phyloP scores from a whole-genome alignment of 768 basidiomycete genomes.

The Lactifluus hygrophoroides region DNA sequence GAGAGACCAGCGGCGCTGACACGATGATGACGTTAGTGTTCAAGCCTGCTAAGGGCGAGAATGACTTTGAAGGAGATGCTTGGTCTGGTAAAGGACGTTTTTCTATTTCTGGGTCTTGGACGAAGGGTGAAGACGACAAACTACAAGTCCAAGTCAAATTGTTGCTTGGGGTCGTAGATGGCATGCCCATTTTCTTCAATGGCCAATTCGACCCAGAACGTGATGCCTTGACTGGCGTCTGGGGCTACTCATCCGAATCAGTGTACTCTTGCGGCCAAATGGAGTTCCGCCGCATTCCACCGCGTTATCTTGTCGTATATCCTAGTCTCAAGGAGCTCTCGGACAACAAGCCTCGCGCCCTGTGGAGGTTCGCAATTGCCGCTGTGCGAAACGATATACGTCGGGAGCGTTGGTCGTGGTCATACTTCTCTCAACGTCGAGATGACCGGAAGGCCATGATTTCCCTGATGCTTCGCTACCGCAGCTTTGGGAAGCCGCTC shows the following conservation, averaged over 20 bases:
- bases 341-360: slow-evolving; percentile 22
- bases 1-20: not conserved
- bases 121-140: slow-evolving; percentile 3
- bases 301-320: slow-evolving; percentile 22
- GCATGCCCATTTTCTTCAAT: slow-evolving; percentile 2
- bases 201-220: slow-evolving; percentile 3
- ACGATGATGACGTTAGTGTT: slow-evolving; percentile 12
- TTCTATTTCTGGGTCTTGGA: slow-evolving; percentile 16
- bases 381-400: slow-evolving; percentile 23
- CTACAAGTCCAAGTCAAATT: slow-evolving; percentile 16
- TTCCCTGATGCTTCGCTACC: slow-evolving; percentile 23
- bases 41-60: not conserved
- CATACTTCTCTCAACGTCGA: slow-evolving; percentile 27
- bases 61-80: slow-evolving; percentile 2
- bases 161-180: slow-evolving; percentile 1
- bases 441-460: slow-evolving; percentile 24
- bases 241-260: not conserved
- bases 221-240: slow-evolving; percentile 4
- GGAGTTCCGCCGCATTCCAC: slow-evolving; percentile 23
- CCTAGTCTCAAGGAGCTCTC: slow-evolving; percentile 23
- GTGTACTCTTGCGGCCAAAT: not conserved
- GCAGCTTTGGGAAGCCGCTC: slow-evolving; percentile 21
- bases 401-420: slow-evolving; percentile 25
- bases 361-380: slow-evolving; percentile 27
- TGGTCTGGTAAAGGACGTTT: slow-evolving; percentile 11